Evolutionary conservation across 148 eudicot species (phyloP), one percentile per base, ranked within the genome.

Genomic region (Persicaria maculosa): DNA sequence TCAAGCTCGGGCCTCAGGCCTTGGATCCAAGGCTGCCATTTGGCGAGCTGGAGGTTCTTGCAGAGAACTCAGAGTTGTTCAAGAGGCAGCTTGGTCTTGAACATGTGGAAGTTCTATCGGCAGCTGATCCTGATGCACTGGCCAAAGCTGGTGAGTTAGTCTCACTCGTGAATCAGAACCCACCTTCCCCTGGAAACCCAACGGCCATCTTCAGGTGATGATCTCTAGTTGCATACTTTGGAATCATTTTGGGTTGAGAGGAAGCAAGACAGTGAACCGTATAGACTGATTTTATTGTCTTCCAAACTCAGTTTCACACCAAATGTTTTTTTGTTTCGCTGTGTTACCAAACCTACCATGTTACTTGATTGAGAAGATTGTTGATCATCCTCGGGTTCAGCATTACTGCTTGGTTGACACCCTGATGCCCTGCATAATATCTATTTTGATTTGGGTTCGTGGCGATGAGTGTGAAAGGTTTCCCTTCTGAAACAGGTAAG

Each of bases 151-250:
- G 97, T 9, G 19, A 78, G 9, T 77, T 85, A 65, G 77, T 75
- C 4, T 59, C 89, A 0, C 78, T 93, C 69, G 75, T 93, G 62
- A 81, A 73, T 9, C 92, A 90, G 52, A 89, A 89, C 77, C 93
- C 87, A 45, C 97, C 98, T n/a, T 91, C 93, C 1, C 98, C 98
- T 0, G 98, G 98, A 62, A 83, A 81, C 74, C 98, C 98, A 0
- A 93, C 97, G 46, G 89, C 93, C 17, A 81, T 93, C 62, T 93
- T 91, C 75, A 70, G 44, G 65, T 74, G 78, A 70, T 74, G 72
- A 52, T 58, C 12, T 70, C 52, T 48, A 19, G 54, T 7, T 10
- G 25, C 15, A n/a, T 70, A 8, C 11, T 14, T 7, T 43, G 65
- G 40, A 59, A 59, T 22, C 61, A 6, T 57, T n/a, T 44, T 69